Evolutionary conservation across 2,329 filamentous ascomycete genomes (phyloP).

Genomic region (Arthrobotrys sinensis): DNA sequence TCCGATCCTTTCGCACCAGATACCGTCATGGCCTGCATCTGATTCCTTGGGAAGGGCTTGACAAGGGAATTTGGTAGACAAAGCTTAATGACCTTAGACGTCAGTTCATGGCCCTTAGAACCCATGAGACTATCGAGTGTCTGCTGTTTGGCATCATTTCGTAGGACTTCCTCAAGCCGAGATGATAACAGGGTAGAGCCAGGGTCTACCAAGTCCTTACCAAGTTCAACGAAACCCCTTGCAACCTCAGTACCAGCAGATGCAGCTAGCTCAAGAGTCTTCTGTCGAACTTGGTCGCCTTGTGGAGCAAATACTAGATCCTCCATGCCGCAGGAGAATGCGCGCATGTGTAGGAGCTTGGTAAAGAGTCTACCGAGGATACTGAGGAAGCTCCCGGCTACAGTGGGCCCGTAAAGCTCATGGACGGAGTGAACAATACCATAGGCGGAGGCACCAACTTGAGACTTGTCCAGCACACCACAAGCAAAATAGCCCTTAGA

Average conservation of each 20-base stretch:
- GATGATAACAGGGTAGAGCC: conserved; percentile 80
- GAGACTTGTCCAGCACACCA: conserved; percentile 95
- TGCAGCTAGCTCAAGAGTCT: conserved; percentile 78
- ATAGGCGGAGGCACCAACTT: conserved; percentile 88
- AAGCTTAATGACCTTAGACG: conserved; percentile 80
- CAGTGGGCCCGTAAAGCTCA: conserved; percentile 89
- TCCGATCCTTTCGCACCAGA: conserved; percentile 93
- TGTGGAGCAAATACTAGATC: conserved; percentile 87
- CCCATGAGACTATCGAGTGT: conserved; percentile 92
- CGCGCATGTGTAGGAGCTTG: conserved; percentile 90
- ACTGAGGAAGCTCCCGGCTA: conserved; percentile 89
- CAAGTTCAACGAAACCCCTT: conserved; percentile 87
- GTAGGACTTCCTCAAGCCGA: conserved; percentile 88
- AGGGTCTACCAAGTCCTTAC: conserved; percentile 73
- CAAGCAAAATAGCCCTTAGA: conserved; percentile 88
- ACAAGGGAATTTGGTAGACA: conserved; percentile 87
- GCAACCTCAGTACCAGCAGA: conserved; percentile 83
- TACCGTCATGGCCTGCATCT: conserved; percentile 99
- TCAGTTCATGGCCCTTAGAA: conserved; percentile 77
- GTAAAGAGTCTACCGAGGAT: conserved; percentile 91
- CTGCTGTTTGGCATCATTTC: conserved; percentile 91
- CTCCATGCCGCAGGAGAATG: conserved; percentile 97
- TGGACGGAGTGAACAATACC: conserved; percentile 93
- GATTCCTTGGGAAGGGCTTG: conserved; percentile 95
- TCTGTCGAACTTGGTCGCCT: conserved; percentile 80